phyloP scores from a whole-genome alignment of 805 yeast species.

The Blastobotrys chiropterorum region DNA sequence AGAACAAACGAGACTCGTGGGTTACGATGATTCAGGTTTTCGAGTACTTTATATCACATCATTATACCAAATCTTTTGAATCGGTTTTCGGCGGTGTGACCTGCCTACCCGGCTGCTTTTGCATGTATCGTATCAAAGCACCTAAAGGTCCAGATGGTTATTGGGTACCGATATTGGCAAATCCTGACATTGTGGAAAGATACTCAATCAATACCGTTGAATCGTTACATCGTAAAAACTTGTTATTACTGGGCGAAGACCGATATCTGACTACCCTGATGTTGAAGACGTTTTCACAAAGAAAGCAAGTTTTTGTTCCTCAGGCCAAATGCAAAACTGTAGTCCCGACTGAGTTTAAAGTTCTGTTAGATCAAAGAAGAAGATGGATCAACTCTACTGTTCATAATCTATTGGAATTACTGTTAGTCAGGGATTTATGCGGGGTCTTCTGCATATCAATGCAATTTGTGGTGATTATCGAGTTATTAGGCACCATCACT shows the following conservation, averaged over 20 bases:
- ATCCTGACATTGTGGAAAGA: slow-evolving; percentile 89
- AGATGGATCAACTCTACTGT: slow-evolving; percentile 97
- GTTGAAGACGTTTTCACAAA: slow-evolving; percentile 83
- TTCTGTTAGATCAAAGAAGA: slow-evolving; percentile 85
- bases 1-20: slow-evolving; percentile 80
- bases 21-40: slow-evolving; percentile 91
- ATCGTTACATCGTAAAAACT: slow-evolving; percentile 80
- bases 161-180: slow-evolving; percentile 93
- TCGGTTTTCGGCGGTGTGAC: slow-evolving; percentile 91
- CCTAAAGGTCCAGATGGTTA: slow-evolving; percentile 73
- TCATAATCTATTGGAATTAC: slow-evolving; percentile 86
- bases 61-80: slow-evolving; percentile 90
- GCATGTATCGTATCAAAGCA: slow-evolving; percentile 85
- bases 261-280: slow-evolving; percentile 78
- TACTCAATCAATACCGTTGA: slow-evolving; percentile 82
- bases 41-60: slow-evolving; percentile 91
- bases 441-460: slow-evolving; percentile 93
- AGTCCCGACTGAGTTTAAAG: slow-evolving; percentile 74
- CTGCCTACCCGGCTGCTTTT: slow-evolving; percentile 94
- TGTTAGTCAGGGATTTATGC: slow-evolving; percentile 79
- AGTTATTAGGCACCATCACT: slow-evolving; percentile 80
- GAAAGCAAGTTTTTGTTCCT: slow-evolving; percentile 81
- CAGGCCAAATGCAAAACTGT: slow-evolving; percentile 90
- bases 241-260: slow-evolving; percentile 85
- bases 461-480: slow-evolving; percentile 85